Conservation (phyloP, 1,139 yeast genomes). For the Geotrichum bryndzae region DNA sequence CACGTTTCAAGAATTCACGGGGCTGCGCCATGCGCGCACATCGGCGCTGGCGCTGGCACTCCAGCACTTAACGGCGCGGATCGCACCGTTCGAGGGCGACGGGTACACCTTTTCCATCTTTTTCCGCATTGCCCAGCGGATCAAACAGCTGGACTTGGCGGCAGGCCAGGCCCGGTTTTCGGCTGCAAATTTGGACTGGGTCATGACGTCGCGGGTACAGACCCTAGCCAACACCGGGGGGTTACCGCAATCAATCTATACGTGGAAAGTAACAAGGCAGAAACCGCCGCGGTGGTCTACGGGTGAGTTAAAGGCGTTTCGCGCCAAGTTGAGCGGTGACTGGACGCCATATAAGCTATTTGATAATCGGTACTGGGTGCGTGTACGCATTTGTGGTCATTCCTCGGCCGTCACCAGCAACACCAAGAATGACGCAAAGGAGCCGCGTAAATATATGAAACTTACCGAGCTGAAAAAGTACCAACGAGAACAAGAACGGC, state of each 20-base stretch:
- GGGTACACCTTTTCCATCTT: constrained; percentile 9
- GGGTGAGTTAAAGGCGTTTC: not conserved
- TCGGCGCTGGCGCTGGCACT: constrained; percentile 8
- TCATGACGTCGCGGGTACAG: not conserved
- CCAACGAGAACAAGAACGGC: not conserved
- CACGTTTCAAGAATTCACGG: constrained; percentile 5
- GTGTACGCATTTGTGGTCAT: constrained; percentile 39
- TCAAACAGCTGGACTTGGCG: not conserved
- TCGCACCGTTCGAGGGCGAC: constrained; percentile 2
- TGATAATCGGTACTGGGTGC: constrained; percentile 42
- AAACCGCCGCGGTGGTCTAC: not conserved
- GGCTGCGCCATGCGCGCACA: not conserved
- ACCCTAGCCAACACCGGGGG: not conserved
- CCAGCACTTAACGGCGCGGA: constrained; percentile 4
- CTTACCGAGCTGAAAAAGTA: constrained; percentile 36
- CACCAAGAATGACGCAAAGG: constrained; percentile 24
- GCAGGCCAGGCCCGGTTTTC: not conserved
- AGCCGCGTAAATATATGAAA: constrained; percentile 37
- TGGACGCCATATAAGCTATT: constrained; percentile 33
- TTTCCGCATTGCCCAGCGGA: not conserved
- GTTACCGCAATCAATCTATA: constrained; percentile 1
- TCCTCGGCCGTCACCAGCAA: too few species aligned
- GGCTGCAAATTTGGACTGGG: not conserved
- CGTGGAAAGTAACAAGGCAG: constrained; percentile 10
- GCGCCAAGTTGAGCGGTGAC: not conserved